Base-by-base conservation (phyloP, 306 rosid genomes). In the Echinosophora koreensis region DNA sequence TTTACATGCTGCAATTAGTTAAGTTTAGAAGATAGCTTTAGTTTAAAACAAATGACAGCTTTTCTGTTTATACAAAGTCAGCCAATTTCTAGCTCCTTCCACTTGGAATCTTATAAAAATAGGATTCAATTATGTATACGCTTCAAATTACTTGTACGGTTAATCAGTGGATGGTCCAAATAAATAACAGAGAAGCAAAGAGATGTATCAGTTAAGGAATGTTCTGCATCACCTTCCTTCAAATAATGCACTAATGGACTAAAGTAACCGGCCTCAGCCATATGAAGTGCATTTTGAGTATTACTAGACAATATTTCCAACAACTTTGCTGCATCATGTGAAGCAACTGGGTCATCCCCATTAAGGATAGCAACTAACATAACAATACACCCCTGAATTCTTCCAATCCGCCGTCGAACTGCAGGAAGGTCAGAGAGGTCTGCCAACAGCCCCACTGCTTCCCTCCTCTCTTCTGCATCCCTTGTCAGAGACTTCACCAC, bases 181-280 rank as follows among this genome's bases (percentile, higher is more conserved):
- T 35, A 32, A 47, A 11, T 18, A 44, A 56, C 0, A 52, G 7
- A 34, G 30, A 69, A 64, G 41, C 18, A 61, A 71, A 67, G 35
- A 47, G 9, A 46, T 12, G 47, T 32, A 50, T 59, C 56, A 66
- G 34, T 38, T 69, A 70, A 74, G 61, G 52, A 77, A 71, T 58
- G 35, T 79, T 14, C 37, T 44, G 61, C 5, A 62, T 84, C 61
- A 91, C 98, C 98, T 90, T 90, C 92, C 57, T 87, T 85, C 44
- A 94, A 89, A 87, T 78, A 87, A 61, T 84, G 84, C 76, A 94
- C 97, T 39, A 94, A 71, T 17, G 98, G 97, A 86, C 77, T 81
- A 71, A 91, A 94, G 87, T 91, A 91, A 51, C 97, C 97, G 3
- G 98, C 98, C 80, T 94, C 98, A 0, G 98, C 97, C 97, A 94